phyloP scores from a whole-genome alignment of 495 filamentous ascomycete genomes.

The Penicillium cosmopolitanum region DNA sequence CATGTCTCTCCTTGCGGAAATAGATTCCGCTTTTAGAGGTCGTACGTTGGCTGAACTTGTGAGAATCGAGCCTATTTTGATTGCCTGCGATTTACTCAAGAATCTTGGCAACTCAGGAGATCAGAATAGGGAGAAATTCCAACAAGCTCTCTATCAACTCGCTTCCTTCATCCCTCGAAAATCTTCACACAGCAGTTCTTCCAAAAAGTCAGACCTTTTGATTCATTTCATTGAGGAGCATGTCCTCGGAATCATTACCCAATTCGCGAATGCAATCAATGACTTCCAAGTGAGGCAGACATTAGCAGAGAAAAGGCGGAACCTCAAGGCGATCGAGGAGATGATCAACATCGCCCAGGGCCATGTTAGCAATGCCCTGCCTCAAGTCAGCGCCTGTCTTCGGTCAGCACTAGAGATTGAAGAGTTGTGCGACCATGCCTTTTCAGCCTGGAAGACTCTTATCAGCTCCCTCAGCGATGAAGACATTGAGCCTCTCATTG shows the following conservation, averaged over 20 bases:
- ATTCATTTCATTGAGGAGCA: constrained; percentile 81
- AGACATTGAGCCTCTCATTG: constrained; percentile 76
- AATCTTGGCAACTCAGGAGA: constrained; percentile 70
- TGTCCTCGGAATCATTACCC: constrained; percentile 84
- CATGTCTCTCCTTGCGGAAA: constrained; percentile 66
- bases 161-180: constrained; percentile 65
- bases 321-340: constrained; percentile 80
- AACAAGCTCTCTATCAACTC: constrained; percentile 68
- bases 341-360: constrained; percentile 76
- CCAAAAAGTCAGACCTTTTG: constrained; percentile 60
- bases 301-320: constrained; percentile 70
- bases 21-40: constrained; percentile 69
- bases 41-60: constrained; percentile 69
- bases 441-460: constrained; percentile 82
- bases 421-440: constrained; percentile 73
- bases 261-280: constrained; percentile 80
- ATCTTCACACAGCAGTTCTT: constrained; percentile 47
- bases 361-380: constrained; percentile 75
- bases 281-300: constrained; percentile 61
- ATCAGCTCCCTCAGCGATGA: constrained; percentile 72
- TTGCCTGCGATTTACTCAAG: constrained; percentile 84
- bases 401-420: constrained; percentile 77
- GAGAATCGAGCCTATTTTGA: constrained; percentile 71
- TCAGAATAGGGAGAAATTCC: constrained; percentile 58
- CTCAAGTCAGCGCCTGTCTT: constrained; percentile 84